These are phyloP conservation scores for Penicillium digitatum DNA, from an alignment of 2,329 filamentous ascomycete species.

Conservation along the genomic window DNA sequence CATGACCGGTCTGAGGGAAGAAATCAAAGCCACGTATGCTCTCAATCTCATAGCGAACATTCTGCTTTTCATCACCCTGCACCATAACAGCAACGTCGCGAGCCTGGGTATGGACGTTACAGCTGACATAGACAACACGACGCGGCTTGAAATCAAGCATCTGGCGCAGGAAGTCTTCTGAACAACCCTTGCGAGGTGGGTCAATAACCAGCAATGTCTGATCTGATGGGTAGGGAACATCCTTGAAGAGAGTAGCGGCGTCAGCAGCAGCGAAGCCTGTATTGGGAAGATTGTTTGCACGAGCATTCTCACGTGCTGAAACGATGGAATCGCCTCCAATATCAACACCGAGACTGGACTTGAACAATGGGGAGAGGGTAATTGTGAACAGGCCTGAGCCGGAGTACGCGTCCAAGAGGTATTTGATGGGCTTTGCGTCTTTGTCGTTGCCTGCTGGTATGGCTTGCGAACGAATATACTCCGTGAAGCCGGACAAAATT, in stretches of 20 bases:
- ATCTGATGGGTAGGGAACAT: constrained; percentile 67
- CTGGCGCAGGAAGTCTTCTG: constrained; percentile 76
- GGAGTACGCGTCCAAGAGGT: constrained; percentile 96
- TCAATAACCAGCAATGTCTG: constrained; percentile 94
- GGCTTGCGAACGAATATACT: constrained; percentile 78
- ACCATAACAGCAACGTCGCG: constrained; percentile 87
- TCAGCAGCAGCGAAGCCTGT: constrained; percentile 87
- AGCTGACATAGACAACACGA: constrained; percentile 89
- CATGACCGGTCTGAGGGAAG: constrained; percentile 79
- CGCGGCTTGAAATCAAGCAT: constrained; percentile 71
- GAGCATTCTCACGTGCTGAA: constrained; percentile 74
- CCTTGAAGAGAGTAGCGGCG: constrained; percentile 75
- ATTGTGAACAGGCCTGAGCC: constrained; percentile 97
- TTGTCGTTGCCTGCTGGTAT: constrained; percentile 49
- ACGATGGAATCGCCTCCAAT: constrained; percentile 74
- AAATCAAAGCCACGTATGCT: constrained; percentile 92
- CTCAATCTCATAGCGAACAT: constrained; percentile 72
- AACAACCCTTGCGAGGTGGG: constrained; percentile 93
- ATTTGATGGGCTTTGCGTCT: constrained; percentile 57
- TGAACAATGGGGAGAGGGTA: constrained; percentile 78
- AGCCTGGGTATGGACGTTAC: constrained; percentile 97
- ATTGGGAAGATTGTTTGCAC: constrained; percentile 68
- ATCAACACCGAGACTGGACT: constrained; percentile 80
- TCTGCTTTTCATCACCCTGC: constrained; percentile 51
- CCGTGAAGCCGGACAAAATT: constrained; percentile 80